phyloP scores from a whole-genome alignment of 148 eudicot species.

The Vaccinium myrtillus region DNA sequence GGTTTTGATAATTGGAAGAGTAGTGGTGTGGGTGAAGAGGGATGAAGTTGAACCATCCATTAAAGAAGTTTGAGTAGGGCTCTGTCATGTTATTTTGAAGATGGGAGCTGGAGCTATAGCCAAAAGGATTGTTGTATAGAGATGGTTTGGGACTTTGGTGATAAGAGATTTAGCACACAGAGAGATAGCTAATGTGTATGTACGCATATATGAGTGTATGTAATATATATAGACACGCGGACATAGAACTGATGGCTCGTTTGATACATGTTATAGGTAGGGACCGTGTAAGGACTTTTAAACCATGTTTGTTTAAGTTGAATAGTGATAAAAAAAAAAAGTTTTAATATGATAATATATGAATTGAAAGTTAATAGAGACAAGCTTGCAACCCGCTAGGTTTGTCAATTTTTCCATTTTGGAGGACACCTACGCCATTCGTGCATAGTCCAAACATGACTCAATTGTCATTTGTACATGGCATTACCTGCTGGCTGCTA shows the following conservation, averaged over 20 bases:
- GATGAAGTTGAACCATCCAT: constrained; percentile 36
- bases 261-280: not conserved
- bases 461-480: too few relatives aligned
- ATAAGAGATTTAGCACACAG: not conserved
- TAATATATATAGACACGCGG: not conserved
- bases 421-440: too few relatives aligned
- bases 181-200: not conserved
- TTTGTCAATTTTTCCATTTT: too few relatives aligned
- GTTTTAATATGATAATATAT: too few relatives aligned
- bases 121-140: not conserved
- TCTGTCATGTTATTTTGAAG: constrained; percentile 26
- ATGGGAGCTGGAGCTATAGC: constrained; percentile 6
- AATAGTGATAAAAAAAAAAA: too few relatives aligned
- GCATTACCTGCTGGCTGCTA: too few relatives aligned
- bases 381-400: too few relatives aligned
- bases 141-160: not conserved
- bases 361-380: too few relatives aligned
- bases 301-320: too few relatives aligned
- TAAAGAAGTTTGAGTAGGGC: constrained; percentile 45
- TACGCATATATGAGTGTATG: not conserved
- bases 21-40: constrained; percentile 14
- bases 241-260: not conserved
- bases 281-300: too few relatives aligned
- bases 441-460: too few relatives aligned
- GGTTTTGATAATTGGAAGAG: constrained; percentile 4